Conservation (phyloP, 441 rosid genomes). For the Geranium incanum region DNA sequence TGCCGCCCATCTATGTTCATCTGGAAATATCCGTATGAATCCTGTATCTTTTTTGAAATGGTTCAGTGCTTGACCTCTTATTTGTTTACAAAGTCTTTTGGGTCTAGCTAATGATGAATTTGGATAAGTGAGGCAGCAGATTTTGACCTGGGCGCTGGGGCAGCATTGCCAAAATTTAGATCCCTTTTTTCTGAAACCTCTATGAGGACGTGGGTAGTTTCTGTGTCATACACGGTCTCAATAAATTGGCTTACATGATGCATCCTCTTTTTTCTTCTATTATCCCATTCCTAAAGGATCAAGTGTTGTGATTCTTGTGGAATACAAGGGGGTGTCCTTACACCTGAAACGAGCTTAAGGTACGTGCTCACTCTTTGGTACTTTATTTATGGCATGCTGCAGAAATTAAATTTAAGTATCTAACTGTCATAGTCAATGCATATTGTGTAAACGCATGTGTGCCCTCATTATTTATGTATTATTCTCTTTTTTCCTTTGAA, state of each 20-base stretch:
- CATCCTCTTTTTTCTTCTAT: background rate
- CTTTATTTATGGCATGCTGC: background rate
- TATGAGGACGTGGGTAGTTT: background rate
- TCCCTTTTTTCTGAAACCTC: background rate
- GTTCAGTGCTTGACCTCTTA: background rate
- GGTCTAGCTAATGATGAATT: background rate
- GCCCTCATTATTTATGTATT: background rate
- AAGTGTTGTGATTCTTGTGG: constrained; percentile 6
- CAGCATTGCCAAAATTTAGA: background rate
- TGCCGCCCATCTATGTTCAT: background rate
- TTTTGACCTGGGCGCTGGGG: background rate
- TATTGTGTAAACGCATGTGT: background rate
- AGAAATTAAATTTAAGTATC: background rate
- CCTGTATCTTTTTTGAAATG: background rate
- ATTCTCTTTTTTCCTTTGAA: background rate
- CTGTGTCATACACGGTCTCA: background rate
- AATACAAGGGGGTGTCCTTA: background rate
- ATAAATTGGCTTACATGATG: background rate
- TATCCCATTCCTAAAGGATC: constrained; percentile 1
- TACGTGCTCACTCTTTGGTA: constrained; percentile 5
- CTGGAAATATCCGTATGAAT: background rate
- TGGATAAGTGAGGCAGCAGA: background rate
- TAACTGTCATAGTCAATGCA: background rate
- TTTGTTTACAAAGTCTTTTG: background rate
- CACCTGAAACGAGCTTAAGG: constrained; percentile 7